Conservation (phyloP, 169 alveolate species). For the Eimeria praecox region DNA sequence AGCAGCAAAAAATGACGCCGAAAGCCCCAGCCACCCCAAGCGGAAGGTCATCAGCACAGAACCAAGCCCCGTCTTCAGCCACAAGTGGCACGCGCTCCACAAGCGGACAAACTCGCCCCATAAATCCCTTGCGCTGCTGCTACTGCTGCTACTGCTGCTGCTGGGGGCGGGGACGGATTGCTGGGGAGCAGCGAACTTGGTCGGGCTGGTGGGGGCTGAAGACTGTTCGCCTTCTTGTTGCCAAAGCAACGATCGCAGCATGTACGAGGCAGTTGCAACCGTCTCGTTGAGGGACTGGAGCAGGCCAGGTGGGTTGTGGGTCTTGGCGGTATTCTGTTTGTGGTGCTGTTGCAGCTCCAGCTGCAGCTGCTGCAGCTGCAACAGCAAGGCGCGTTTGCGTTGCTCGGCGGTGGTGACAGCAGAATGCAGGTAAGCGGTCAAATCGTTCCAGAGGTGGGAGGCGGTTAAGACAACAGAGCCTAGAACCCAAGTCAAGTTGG, state of each 20-base stretch:
- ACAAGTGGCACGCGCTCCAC: constrained; percentile 48
- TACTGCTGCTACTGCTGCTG: constrained; percentile 44
- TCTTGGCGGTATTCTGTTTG: not conserved
- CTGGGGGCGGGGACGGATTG: not conserved
- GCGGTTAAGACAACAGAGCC: constrained; percentile 78
- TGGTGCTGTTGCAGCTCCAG: not conserved
- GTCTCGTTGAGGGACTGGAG: constrained; percentile 5
- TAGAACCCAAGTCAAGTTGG: constrained; percentile 63
- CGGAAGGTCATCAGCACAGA: constrained; percentile 48
- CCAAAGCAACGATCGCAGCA: constrained; percentile 20
- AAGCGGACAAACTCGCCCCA: not conserved
- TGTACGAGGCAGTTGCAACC: not conserved
- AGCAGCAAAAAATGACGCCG: constrained; percentile 65
- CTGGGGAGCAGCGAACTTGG: not conserved
- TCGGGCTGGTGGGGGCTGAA: not conserved
- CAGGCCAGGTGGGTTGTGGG: not conserved
- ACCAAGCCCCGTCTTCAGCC: constrained; percentile 51
- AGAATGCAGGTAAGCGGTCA: constrained; percentile 42
- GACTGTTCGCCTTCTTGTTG: not conserved
- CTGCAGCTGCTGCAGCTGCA: constrained; percentile 12
- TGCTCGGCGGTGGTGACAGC: constrained; percentile 31
- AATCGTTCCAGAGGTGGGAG: constrained; percentile 49
- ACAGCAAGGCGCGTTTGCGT: not conserved
- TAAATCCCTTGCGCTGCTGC: not conserved
- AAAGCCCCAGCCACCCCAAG: constrained; percentile 56